Base-by-base conservation (phyloP, 106 monocot genomes). In the Apostasia ramifera region DNA sequence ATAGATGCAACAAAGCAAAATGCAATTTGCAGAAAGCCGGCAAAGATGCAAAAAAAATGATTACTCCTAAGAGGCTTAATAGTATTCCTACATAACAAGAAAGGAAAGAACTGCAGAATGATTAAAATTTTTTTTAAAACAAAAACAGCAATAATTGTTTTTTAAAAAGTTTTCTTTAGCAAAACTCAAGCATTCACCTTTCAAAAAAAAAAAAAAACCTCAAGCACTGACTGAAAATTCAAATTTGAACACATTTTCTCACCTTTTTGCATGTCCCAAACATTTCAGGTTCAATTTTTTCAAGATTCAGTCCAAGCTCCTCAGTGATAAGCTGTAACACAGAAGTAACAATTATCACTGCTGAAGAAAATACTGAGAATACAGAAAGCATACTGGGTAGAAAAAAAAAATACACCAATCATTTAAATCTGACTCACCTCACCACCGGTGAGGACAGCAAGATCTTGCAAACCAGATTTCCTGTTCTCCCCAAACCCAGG, bases 401-500 rank as follows among this genome's bases (percentile, higher is more conserved):
- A 44, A 12, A 37, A 47, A 14, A 13, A 14, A 60, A 11, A 47
- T 55, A 38, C 60, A 52, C 2, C 47, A 61, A 37, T 37, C 4
- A 53, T 1, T 8, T 41, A 10, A 57, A 58, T 26, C 94, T 67
- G 55, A 77, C 85, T n/a, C 60, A 91, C 88, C 15, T 85, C 81
- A 37, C 88, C 95, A 0, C 91, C 94, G 61, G 94, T 95, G 38
- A 95, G 80, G 48, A 68, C 61, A 58, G 94, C 91, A 76, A 95
- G 88, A 66, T 95, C 94, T 40, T 91, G 85, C 81, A 95, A 64
- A 54, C 63, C 79, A 46, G 85, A 66, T 71, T 95, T 95, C 73
- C 91, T 85, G 73, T 91, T 91, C 47, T 95, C 94, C 8, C 94
- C 91, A 83, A 95, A 95, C n/a, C 94, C 91, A 72, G 94, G 94